Evolutionary conservation across 305 asterid species (phyloP).

Genomic region (Nicotiana rustica): DNA sequence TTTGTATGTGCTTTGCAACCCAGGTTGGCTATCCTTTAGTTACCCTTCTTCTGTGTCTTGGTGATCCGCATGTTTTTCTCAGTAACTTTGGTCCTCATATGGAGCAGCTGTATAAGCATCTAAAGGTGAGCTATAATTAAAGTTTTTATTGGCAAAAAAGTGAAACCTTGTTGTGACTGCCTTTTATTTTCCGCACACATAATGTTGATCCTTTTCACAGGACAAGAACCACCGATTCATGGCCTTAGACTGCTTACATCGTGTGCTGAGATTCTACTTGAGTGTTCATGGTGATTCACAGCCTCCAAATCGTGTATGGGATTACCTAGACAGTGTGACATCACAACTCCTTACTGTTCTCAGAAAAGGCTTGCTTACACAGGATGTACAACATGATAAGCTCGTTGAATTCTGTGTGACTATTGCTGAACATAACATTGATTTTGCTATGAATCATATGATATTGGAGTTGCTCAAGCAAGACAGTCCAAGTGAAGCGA

Average conservation of each 20-base stretch:
- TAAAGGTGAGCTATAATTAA: constrained; percentile 63
- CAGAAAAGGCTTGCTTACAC: constrained; percentile 95
- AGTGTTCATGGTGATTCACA: constrained; percentile 95
- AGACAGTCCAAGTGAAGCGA: constrained; percentile 97
- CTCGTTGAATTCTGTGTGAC: constrained; percentile 98
- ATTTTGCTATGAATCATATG: constrained; percentile 96
- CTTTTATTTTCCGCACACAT: constrained; percentile 33
- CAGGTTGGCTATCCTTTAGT: constrained; percentile 99
- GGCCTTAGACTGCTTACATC: constrained; percentile 98
- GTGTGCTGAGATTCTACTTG: constrained; percentile 93
- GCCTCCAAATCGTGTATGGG: constrained; percentile 97
- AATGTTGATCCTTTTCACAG: constrained; percentile 56
- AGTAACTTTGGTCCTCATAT: constrained; percentile 90
- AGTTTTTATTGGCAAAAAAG: constrained; percentile 22
- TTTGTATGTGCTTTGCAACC: constrained; percentile 39
- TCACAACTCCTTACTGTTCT: constrained; percentile 94
- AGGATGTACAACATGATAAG: constrained; percentile 98
- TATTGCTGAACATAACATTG: constrained; percentile 98
- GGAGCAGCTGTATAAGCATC: constrained; percentile 98
- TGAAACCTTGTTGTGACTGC: constrained; percentile 24
- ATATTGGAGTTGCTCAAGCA: constrained; percentile 95
- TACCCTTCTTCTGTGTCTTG: constrained; percentile 97
- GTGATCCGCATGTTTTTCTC: constrained; percentile 92
- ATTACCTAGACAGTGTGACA: constrained; percentile 97
- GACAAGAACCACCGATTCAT: constrained; percentile 98